phyloP scores from a whole-genome alignment of 1,284 basidiomycete species.

The Microbotryum violaceum region DNA sequence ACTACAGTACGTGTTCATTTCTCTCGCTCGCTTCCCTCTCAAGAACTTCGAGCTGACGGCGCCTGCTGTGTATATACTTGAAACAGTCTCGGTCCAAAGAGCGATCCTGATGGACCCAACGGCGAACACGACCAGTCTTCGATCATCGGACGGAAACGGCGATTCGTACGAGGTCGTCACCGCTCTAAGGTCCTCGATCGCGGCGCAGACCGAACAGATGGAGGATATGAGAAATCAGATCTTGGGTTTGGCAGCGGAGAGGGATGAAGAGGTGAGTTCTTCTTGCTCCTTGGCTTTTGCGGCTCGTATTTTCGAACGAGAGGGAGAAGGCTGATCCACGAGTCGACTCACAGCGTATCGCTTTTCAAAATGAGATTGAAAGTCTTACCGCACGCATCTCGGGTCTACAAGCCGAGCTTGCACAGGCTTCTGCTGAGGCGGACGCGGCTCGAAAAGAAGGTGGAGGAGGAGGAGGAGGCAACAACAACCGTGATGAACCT shows the following conservation, averaged over 20 bases:
- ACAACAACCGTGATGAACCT: no score
- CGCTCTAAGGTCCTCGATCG: conserved; percentile 70
- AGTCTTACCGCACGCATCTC: conserved; percentile 40
- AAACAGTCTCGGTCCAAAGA: conserved; percentile 48
- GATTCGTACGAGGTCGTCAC: conserved; percentile 71
- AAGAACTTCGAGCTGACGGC: not conserved
- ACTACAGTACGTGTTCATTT: conserved; percentile 60
- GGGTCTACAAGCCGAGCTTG: conserved; percentile 33
- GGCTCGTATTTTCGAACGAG: no score
- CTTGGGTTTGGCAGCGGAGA: conserved; percentile 39
- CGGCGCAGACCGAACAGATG: conserved; percentile 67
- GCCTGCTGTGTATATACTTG: no score
- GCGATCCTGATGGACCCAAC: conserved; percentile 48
- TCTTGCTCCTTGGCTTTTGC: no score
- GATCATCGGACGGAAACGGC: conserved; percentile 52
- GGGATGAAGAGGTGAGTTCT: conserved; percentile 30
- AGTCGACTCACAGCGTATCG: conserved; percentile 4
- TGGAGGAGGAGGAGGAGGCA: no score
- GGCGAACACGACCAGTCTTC: conserved; percentile 35
- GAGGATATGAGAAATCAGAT: conserved; percentile 48
- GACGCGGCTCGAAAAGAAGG: conserved; percentile 41
- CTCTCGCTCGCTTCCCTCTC: not conserved
- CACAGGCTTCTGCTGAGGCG: conserved; percentile 33
- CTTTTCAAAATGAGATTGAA: conserved; percentile 35
- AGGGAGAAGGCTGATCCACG: no score